phyloP scores from a whole-genome alignment of 2,329 filamentous ascomycete genomes.

The Rosellinia necatrix region DNA sequence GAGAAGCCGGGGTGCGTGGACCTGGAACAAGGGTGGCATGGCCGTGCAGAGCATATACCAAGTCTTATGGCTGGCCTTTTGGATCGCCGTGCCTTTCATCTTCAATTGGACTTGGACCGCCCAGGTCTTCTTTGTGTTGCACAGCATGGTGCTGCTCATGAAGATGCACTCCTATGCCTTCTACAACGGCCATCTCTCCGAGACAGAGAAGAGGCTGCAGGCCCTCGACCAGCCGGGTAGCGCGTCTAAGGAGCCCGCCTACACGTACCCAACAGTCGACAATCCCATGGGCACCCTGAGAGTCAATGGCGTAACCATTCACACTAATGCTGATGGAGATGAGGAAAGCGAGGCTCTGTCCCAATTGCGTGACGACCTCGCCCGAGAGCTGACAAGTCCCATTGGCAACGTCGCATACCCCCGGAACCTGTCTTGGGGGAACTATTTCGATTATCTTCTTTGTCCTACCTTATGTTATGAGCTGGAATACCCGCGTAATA shows the following conservation, averaged over 20 bases:
- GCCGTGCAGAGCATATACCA: slow-evolving; percentile 84
- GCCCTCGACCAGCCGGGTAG: slow-evolving; percentile 79
- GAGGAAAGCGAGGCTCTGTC: slow-evolving; percentile 54
- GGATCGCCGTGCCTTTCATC: slow-evolving; percentile 84
- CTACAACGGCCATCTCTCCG: slow-evolving; percentile 93
- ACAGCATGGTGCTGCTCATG: slow-evolving; percentile 92
- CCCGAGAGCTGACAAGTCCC: slow-evolving; percentile 87
- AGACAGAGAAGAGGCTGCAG: slow-evolving; percentile 79
- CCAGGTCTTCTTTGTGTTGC: slow-evolving; percentile 91
- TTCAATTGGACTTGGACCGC: slow-evolving; percentile 95
- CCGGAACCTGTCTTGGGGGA: slow-evolving; percentile 78
- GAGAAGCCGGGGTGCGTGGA: slow-evolving; percentile 57
- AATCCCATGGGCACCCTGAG: slow-evolving; percentile 50
- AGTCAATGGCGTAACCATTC: slow-evolving; percentile 39
- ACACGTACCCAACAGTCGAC: slow-evolving; percentile 73
- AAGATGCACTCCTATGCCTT: slow-evolving; percentile 99
- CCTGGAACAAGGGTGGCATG: slow-evolving; percentile 80
- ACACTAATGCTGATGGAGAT: slow-evolving; percentile 52
- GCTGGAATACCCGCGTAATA: slow-evolving; percentile 86
- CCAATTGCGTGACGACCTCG: slow-evolving; percentile 81
- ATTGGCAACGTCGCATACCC: slow-evolving; percentile 90
- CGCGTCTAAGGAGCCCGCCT: slow-evolving; percentile 69
- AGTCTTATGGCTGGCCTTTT: slow-evolving; percentile 75
- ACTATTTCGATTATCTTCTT: slow-evolving; percentile 85
- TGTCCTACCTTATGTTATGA: slow-evolving; percentile 98